Conservation (phyloP, 2,329 filamentous ascomycete species). For the Paecilomyces niveus region DNA sequence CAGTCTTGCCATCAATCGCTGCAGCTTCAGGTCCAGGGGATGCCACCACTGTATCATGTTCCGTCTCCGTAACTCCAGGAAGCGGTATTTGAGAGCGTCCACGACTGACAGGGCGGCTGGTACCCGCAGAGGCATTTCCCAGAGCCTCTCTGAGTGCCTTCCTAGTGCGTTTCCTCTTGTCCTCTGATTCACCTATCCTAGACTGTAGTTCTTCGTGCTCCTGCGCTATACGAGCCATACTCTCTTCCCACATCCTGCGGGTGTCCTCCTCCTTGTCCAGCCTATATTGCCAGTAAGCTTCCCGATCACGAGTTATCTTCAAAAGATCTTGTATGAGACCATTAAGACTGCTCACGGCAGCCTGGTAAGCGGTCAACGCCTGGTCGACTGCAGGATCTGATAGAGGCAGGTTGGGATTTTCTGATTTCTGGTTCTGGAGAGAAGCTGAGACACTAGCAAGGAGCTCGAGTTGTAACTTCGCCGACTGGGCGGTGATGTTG, state of each 20-base stretch:
- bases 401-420: conserved; percentile 64
- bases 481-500: conserved; percentile 93
- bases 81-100: conserved; percentile 23
- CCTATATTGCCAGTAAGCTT: conserved; percentile 94
- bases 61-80: conserved; percentile 26
- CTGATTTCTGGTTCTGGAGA: conserved; percentile 62
- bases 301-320: conserved; percentile 87
- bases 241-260: conserved; percentile 96
- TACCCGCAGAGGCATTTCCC: conserved; percentile 46
- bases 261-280: conserved; percentile 87
- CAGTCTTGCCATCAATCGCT: conserved; percentile 9
- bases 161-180: conserved; percentile 84
- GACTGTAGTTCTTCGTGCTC: conserved; percentile 90
- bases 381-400: conserved; percentile 69
- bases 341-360: conserved; percentile 80
- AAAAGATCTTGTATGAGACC: conserved; percentile 77
- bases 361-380: conserved; percentile 78
- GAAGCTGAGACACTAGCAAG: conserved; percentile 80
- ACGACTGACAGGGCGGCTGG: conserved; percentile 29
- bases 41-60: conserved; percentile 28
- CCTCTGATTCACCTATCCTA: conserved; percentile 79
- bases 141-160: conserved; percentile 80
- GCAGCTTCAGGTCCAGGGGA: conserved; percentile 6
- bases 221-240: conserved; percentile 91
- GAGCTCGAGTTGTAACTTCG: conserved; percentile 84